Conservation (phyloP, 2,329 filamentous ascomycete genomes). For the Diaporthe nobilis region DNA sequence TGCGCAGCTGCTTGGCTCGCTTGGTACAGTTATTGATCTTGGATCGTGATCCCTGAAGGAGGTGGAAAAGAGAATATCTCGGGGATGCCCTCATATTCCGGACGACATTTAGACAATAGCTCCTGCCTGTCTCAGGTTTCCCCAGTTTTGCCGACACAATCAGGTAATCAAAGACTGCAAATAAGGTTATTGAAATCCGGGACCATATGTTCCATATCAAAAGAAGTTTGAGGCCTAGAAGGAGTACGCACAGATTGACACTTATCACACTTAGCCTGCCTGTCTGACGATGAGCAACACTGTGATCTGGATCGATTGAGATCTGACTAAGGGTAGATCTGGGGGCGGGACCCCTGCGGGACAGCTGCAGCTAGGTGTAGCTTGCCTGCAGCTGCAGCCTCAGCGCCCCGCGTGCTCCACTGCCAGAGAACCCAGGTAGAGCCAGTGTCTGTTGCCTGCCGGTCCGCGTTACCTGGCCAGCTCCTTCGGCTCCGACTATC, state of each 20-base stretch:
- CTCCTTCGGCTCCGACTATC: slow-evolving; percentile 7
- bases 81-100: neutral
- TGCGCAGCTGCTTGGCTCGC: neutral
- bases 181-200: neutral
- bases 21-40: neutral
- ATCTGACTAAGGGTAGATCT: slow-evolving; percentile 7
- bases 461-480: slow-evolving; percentile 18
- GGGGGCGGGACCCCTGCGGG: neutral
- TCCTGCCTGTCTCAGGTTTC: neutral
- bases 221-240: neutral
- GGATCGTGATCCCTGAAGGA: neutral
- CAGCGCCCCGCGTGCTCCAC: slow-evolving; percentile 20
- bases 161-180: neutral
- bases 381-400: neutral
- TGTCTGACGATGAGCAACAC: too few species aligned
- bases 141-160: neutral
- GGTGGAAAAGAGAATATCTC: neutral
- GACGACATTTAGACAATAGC: neutral
- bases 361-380: slow-evolving; percentile 29
- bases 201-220: too few species aligned
- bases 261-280: neutral
- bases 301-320: neutral
- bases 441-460: slow-evolving; percentile 13
- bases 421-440: neutral
- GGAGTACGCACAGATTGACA: neutral